Evolutionary conservation across 208 protist species (phyloP).

Genomic region (Borovskyia barvae): DNA sequence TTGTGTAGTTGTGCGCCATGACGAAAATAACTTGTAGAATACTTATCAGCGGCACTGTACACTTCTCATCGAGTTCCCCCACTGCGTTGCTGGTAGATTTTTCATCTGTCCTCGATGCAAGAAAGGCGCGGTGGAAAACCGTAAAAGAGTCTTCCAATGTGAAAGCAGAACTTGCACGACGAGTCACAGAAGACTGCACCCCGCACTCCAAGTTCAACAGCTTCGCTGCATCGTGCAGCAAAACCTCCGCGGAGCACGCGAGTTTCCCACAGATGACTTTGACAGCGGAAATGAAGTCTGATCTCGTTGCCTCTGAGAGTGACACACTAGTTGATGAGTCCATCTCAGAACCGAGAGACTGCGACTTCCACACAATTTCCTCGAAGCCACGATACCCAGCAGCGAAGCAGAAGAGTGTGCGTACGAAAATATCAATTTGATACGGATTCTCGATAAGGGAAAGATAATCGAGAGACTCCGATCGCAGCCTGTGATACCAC

Average conservation of each 20-base stretch:
- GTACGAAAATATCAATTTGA: conserved; percentile 15
- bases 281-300: conserved; percentile 2
- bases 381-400: conserved; percentile 19
- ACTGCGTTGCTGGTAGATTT: too few relatives aligned
- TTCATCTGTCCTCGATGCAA: too few relatives aligned
- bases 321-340: too few relatives aligned
- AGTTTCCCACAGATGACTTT: neutral
- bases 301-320: neutral
- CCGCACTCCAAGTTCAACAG: too few relatives aligned
- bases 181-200: too few relatives aligned
- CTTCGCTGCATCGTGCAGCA: neutral
- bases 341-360: too few relatives aligned
- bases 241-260: neutral
- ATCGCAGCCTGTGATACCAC: conserved; percentile 16
- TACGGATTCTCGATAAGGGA: conserved; percentile 7
- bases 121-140: too few relatives aligned
- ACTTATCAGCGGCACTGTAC: too few relatives aligned
- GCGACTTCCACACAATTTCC: conserved; percentile 6
- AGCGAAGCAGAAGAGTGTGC: conserved; percentile 16
- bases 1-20: conserved; percentile 25
- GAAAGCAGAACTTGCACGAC: too few relatives aligned
- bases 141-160: too few relatives aligned
- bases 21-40: conserved; percentile 28
- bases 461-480: conserved; percentile 17
- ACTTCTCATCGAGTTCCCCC: too few relatives aligned